phyloP scores from a whole-genome alignment of 2,329 filamentous ascomycete species.

The Fusarium sp. region DNA sequence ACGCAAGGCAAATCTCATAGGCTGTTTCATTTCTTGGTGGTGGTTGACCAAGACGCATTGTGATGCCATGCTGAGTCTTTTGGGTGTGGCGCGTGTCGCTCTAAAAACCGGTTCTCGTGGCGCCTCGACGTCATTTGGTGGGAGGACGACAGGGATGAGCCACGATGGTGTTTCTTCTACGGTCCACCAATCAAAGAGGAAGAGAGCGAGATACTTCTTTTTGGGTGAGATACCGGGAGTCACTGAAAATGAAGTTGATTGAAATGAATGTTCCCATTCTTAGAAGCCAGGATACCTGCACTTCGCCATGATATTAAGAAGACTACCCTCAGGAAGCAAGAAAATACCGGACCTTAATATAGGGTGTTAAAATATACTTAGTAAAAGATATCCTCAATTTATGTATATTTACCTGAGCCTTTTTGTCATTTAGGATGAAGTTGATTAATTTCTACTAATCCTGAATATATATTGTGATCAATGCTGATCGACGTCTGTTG shows the following conservation, averaged over 20 bases:
- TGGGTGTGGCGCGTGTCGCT: conserved; percentile 36
- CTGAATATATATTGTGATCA: too few species aligned
- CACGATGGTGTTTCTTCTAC: conserved; percentile 1
- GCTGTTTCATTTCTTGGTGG: conserved; percentile 19
- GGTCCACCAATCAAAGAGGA: background rate
- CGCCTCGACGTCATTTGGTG: conserved; percentile 37
- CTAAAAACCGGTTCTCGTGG: conserved; percentile 41
- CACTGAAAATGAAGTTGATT: background rate
- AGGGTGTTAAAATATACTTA: too few species aligned
- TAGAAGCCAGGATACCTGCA: too few species aligned
- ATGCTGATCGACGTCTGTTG: too few species aligned
- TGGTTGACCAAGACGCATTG: conserved; percentile 30
- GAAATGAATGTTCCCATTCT: background rate
- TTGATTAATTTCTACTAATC: too few species aligned
- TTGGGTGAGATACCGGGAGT: background rate
- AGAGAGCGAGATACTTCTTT: background rate
- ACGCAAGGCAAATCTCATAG: conserved; percentile 24
- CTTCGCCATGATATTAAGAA: too few species aligned
- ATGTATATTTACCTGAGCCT: too few species aligned
- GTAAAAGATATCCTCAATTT: too few species aligned
- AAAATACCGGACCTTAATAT: too few species aligned
- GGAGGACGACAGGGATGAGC: conserved; percentile 23
- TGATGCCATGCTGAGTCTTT: conserved; percentile 36
- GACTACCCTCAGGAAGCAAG: too few species aligned
- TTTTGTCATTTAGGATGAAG: too few species aligned